Percentiles rank a stretch among this genome's conserved stretches.
Evolutionary conservation across 805 yeast species (phyloP).

Genomic region (Nakazawaea molendinolei): DNA sequence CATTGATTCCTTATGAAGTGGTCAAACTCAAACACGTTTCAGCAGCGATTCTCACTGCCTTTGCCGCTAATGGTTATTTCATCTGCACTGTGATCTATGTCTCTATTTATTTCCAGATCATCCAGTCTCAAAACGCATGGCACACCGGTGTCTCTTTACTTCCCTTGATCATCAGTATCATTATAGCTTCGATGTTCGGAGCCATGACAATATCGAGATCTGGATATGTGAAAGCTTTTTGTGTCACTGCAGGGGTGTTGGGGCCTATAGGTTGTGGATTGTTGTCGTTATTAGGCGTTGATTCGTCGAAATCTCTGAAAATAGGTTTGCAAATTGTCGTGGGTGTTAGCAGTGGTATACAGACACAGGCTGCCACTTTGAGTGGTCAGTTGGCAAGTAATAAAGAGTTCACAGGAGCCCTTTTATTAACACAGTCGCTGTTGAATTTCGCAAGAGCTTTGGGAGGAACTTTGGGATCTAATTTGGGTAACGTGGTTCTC

Average conservation of each 20-base stretch:
- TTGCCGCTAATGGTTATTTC: constrained; percentile 33
- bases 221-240: constrained; percentile 34
- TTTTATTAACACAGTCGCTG: constrained; percentile 40
- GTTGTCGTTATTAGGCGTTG: constrained; percentile 31
- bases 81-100: constrained; percentile 30
- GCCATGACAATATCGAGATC: constrained; percentile 34
- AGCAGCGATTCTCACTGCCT: constrained; percentile 30
- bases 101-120: constrained; percentile 44
- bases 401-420: constrained; percentile 37
- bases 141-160: constrained; percentile 39
- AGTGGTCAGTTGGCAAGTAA: constrained; percentile 45
- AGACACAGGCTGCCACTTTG: constrained; percentile 37
- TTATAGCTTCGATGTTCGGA: constrained; percentile 26
- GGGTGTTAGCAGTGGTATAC: constrained; percentile 43
- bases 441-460: constrained; percentile 37
- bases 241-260: constrained; percentile 27
- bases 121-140: constrained; percentile 33
- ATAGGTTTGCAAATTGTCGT: constrained; percentile 39
- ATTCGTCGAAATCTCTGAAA: constrained; percentile 28
- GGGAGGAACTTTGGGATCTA: constrained; percentile 39
- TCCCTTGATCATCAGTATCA: constrained; percentile 35
- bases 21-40: constrained; percentile 29
- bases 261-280: constrained; percentile 40
- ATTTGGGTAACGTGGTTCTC: constrained; percentile 35
- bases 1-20: constrained; percentile 38